Conservation (phyloP, 345 rosid species). For the Corchorus olitorius region DNA sequence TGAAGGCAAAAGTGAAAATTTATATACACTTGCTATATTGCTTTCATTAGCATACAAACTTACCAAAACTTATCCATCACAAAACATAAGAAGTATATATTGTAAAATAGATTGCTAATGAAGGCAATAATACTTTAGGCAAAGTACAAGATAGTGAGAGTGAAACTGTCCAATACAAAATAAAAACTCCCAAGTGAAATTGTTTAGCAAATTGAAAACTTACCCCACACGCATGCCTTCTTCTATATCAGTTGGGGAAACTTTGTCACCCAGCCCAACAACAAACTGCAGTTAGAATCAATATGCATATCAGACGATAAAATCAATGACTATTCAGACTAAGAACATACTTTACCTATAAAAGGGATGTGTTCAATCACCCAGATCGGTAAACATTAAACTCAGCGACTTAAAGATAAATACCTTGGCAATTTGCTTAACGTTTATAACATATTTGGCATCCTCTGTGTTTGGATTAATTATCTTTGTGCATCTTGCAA, state of each 20-base stretch:
- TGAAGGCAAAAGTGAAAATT: neutral
- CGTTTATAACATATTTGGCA: constrained; percentile 93
- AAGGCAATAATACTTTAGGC: neutral
- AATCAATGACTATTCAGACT: neutral
- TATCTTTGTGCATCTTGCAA: constrained; percentile 96
- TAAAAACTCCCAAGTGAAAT: neutral
- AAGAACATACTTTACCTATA: neutral
- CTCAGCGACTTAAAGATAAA: neutral
- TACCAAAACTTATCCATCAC: neutral
- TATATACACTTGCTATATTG: neutral
- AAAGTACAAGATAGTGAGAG: neutral
- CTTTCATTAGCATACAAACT: too few relatives aligned
- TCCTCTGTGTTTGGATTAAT: constrained; percentile 96
- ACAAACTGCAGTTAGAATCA: constrained; percentile 60
- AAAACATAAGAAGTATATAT: neutral
- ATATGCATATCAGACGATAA: constrained; percentile 14
- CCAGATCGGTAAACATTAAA: neutral
- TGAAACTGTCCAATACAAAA: neutral
- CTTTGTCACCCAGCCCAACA: constrained; percentile 98
- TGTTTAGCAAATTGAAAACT: constrained; percentile 27
- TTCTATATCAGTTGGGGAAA: constrained; percentile 94
- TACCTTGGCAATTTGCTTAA: constrained; percentile 97
- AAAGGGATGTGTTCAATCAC: neutral
- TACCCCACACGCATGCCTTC: constrained; percentile 99
- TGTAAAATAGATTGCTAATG: neutral